Conservation (phyloP, 225 moss, liverwort and hornwort genomes). For the Straminergon stramineum region DNA sequence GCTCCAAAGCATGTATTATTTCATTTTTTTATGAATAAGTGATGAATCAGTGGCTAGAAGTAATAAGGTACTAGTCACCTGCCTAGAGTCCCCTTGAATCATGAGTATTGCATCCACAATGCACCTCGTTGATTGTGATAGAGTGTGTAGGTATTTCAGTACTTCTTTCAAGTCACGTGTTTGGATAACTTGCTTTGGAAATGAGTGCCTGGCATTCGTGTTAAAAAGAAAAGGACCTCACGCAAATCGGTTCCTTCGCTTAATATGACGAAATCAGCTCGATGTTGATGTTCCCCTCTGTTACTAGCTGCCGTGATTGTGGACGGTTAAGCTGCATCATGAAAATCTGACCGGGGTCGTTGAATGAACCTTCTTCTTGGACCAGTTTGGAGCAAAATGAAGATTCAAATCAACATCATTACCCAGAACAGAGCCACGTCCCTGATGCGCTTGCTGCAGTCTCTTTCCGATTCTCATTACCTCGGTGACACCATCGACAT, state of each 20-base stretch:
- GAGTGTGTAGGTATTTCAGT: background rate
- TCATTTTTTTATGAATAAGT: background rate
- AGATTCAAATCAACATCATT: slow-evolving; percentile 45
- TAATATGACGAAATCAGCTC: background rate
- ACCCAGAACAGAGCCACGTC: slow-evolving; percentile 42
- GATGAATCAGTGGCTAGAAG: background rate
- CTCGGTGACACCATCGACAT: slow-evolving; percentile 47
- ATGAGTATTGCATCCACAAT: background rate
- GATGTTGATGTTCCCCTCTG: background rate
- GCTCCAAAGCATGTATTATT: background rate
- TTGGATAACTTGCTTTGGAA: background rate
- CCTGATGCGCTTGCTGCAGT: slow-evolving; percentile 37
- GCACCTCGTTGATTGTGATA: background rate
- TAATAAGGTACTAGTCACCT: background rate
- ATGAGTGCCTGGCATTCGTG: background rate
- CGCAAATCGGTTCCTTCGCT: background rate
- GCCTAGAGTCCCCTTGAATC: background rate
- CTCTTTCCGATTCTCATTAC: slow-evolving; percentile 36
- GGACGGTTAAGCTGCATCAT: background rate
- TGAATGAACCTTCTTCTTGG: background rate
- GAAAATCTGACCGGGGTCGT: background rate
- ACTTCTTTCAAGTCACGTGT: background rate
- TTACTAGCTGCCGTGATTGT: background rate
- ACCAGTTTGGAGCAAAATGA: slow-evolving; percentile 56
- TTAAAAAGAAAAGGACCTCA: background rate